A percentile compares a stretch with the other conserved stretches of the same genome.
Conservation (phyloP, 2,329 filamentous ascomycete genomes). For the Alternaria sp. region DNA sequence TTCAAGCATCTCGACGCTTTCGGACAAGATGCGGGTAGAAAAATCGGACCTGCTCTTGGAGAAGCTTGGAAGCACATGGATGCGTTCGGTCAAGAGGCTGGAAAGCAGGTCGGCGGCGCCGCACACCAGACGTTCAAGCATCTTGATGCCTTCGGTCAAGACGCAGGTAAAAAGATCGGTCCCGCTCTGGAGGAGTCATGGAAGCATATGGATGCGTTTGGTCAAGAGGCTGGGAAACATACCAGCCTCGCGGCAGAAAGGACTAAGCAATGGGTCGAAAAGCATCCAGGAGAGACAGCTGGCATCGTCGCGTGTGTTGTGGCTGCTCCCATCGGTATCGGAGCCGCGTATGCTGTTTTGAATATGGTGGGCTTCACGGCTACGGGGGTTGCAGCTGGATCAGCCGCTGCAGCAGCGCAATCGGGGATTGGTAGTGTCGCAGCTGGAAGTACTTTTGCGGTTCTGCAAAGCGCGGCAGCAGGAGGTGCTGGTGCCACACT, state of each 20-base stretch:
- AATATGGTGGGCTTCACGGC: constrained; percentile 20
- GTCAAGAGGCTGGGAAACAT: constrained; percentile 13
- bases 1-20: constrained; percentile 5
- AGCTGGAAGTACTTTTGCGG: constrained; percentile 24
- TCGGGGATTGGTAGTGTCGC: constrained; percentile 24
- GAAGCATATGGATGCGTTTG: constrained; percentile 14
- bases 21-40: constrained; percentile 11
- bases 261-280: constrained; percentile 20
- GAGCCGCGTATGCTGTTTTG: constrained; percentile 5
- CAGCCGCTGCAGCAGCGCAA: constrained; percentile 24
- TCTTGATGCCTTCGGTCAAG: constrained; percentile 14
- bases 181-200: constrained; percentile 10
- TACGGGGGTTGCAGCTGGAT: constrained; percentile 22
- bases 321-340: constrained; percentile 16
- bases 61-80: constrained; percentile 15
- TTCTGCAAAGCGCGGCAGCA: constrained; percentile 32
- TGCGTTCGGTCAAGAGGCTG: constrained; percentile 9
- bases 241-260: not conserved
- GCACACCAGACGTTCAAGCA: not conserved
- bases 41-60: constrained; percentile 3
- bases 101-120: constrained; percentile 2
- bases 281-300: constrained; percentile 20
- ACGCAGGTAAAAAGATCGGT: constrained; percentile 4
- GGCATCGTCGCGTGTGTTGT: constrained; percentile 16
- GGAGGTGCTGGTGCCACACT: constrained; percentile 21